Evolutionary conservation across 495 filamentous ascomycete species (phyloP), one percentile per base, ranked within the genome.

Genomic region (Aeminium ludgeri): DNA sequence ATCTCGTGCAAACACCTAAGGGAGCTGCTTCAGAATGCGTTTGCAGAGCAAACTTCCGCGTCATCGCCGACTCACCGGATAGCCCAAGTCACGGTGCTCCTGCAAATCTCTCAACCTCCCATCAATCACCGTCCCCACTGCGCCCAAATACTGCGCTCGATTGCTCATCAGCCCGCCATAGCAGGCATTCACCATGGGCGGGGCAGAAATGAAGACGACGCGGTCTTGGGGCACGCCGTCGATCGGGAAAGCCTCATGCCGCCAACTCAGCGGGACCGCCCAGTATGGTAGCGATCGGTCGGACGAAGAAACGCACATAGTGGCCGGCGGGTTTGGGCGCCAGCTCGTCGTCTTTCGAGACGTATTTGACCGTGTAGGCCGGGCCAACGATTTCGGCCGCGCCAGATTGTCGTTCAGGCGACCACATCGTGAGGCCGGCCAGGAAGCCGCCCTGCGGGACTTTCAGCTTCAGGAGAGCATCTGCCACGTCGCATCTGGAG

Each of bases 161-260:
- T 60, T 63, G 17, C 64, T 67, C 72, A 77, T 76, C 8, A 77
- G 56, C 1, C 73, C 70, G 17, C 73, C 73, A 46, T 69, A 77
- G 47, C 68, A 64, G 10, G 72, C 72, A 36, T 72, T 76, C 30
- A 66, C 59, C 19, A 62, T 61, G 10, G 64, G 57, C 1, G 69
- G 69, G 36, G 65, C 65, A 3, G 72, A 73, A 15, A 76, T 65
- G 46, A 76, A 74, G 10, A 76, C 49, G 0, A 76, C 63, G 10
- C 64, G 60, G 16, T 62, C 65, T 2, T 57, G 35, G 5, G 70
- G 69, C 17, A 76, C 60, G 0, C 59, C 50, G 46, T 75, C 72
- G 43, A 70, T 72, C 70, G 72, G 43, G 20, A 6, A 16, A 10
- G 16, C 8, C 15, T 38, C 18, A 38, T 17, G 10, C 8, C 25